Conservation (phyloP, 805 yeast genomes). For the Spathaspora passalidarum region DNA sequence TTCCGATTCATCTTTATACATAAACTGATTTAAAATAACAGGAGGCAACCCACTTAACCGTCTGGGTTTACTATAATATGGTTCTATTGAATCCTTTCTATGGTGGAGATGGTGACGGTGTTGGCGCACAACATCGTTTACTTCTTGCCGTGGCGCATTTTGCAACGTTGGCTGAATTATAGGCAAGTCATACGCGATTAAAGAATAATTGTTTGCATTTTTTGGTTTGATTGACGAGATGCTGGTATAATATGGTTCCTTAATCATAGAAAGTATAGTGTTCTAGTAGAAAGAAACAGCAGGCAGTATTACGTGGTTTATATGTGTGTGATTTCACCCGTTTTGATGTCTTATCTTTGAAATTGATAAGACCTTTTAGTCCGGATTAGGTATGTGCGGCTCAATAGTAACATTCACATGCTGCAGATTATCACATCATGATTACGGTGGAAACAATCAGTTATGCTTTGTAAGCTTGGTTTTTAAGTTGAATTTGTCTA, state of each 20-base stretch:
- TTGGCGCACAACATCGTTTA: neutral
- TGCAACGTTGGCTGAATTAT: neutral
- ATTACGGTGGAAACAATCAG: too few species aligned
- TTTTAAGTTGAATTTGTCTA: too few species aligned
- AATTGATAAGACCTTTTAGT: neutral
- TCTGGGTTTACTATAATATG: slow-evolving; percentile 12
- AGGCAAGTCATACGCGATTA: slow-evolving; percentile 8
- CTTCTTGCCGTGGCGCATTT: neutral
- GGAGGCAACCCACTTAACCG: slow-evolving; percentile 6
- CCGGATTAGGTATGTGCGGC: too few species aligned
- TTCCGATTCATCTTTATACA: slow-evolving; percentile 3
- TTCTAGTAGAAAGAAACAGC: too few species aligned
- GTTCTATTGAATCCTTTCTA: slow-evolving; percentile 14
- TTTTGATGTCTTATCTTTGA: neutral
- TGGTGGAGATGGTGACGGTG: neutral
- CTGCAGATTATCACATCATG: too few species aligned
- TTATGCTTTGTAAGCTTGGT: too few species aligned
- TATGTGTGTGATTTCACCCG: neutral
- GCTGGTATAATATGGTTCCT: slow-evolving; percentile 13
- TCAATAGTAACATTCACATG: too few species aligned
- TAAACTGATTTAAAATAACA: slow-evolving; percentile 1
- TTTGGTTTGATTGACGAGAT: slow-evolving; percentile 11
- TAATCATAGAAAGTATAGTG: slow-evolving; percentile 5
- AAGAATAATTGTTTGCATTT: slow-evolving; percentile 8
- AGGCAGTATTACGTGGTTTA: too few species aligned